phyloP scores from a whole-genome alignment of 257 asterid species.

The Datura wrightii region DNA sequence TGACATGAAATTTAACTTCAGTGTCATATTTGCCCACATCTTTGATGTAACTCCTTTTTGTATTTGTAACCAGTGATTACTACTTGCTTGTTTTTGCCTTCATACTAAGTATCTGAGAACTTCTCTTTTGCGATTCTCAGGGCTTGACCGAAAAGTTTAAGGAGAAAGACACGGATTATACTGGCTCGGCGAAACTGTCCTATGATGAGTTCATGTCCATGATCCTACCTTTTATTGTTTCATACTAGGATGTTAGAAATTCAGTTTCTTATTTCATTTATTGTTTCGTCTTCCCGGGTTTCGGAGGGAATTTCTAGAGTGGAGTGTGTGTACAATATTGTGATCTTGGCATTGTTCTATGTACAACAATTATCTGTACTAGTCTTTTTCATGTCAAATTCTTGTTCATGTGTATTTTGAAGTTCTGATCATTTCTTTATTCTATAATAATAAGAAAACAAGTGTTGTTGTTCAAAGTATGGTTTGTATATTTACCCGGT shows the following conservation, averaged over 20 bases:
- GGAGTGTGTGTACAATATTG: constrained; percentile 12
- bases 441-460: background rate
- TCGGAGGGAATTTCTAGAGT: background rate
- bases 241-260: constrained; percentile 30
- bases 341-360: background rate
- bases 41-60: background rate
- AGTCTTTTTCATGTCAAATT: background rate
- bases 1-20: background rate
- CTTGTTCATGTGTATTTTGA: background rate
- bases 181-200: constrained; percentile 72
- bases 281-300: background rate
- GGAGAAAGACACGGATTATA: constrained; percentile 79
- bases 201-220: constrained; percentile 81
- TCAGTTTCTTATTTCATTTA: background rate
- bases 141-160: constrained; percentile 90
- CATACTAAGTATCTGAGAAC: background rate
- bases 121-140: constrained; percentile 45
- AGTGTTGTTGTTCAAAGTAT: background rate
- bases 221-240: constrained; percentile 72
- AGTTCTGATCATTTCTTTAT: background rate
- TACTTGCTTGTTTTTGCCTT: background rate
- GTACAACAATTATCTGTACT: background rate
- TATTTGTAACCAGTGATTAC: background rate
- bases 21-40: background rate
- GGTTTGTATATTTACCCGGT: background rate